Percentiles rank a stretch among this genome's conserved stretches.
Evolutionary conservation across 371 early-diverging fungal species (phyloP).

Genomic region (Caulochytrium protostelioides): DNA sequence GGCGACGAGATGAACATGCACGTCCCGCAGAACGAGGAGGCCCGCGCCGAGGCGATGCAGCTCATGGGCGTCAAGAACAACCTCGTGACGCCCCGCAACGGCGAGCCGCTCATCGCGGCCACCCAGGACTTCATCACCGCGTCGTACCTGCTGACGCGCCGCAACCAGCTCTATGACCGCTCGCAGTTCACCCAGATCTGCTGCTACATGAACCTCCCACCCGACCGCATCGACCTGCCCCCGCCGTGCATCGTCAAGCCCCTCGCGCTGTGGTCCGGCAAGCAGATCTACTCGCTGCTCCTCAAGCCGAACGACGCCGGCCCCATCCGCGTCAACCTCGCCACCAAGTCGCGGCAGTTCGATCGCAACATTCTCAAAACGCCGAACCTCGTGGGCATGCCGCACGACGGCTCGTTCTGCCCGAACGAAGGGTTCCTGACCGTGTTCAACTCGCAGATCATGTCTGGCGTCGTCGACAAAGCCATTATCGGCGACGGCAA

Average conservation of each 20-base stretch:
- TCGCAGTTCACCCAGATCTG: slow-evolving; percentile 76
- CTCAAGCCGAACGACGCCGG: slow-evolving; percentile 60
- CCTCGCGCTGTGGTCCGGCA: slow-evolving; percentile 32
- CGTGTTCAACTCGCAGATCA: slow-evolving; percentile 75
- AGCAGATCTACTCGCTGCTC: slow-evolving; percentile 56
- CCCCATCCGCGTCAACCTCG: slow-evolving; percentile 56
- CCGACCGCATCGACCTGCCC: slow-evolving; percentile 64
- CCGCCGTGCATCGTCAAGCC: slow-evolving; percentile 78
- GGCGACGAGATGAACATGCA: slow-evolving; percentile 99
- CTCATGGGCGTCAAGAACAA: slow-evolving; percentile 96
- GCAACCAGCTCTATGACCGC: slow-evolving; percentile 89
- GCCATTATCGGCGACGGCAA: slow-evolving; percentile 88
- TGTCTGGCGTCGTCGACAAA: slow-evolving; percentile 92
- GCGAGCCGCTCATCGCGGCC: slow-evolving; percentile 94
- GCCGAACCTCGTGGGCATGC: slow-evolving; percentile 17
- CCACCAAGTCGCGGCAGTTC: slow-evolving; percentile 62
- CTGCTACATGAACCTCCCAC: slow-evolving; percentile 60
- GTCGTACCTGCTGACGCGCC: slow-evolving; percentile 73
- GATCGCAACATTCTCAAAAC: slow-evolving; percentile 3
- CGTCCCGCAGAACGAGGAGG: slow-evolving; percentile 97
- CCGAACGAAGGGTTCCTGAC: slow-evolving; percentile 74
- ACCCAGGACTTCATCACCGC: slow-evolving; percentile 99
- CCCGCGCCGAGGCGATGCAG: slow-evolving; percentile 88
- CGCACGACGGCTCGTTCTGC: slow-evolving; percentile 26
- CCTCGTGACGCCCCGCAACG: slow-evolving; percentile 92